Conservation (phyloP, 331 rosid species). For the Rosa hybrid region DNA sequence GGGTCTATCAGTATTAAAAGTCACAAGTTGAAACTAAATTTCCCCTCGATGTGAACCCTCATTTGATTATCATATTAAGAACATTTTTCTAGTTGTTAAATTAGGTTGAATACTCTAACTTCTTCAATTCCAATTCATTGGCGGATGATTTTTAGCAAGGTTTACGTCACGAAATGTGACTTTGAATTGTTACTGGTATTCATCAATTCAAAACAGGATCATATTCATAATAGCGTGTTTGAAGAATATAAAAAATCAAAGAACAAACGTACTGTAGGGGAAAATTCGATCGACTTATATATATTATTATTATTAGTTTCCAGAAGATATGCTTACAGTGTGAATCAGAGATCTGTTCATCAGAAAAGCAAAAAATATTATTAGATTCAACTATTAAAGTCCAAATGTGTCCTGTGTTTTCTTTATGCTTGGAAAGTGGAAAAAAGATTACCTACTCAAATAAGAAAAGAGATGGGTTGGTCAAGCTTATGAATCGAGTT, state of each 20-base stretch:
- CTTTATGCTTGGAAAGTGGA: not conserved
- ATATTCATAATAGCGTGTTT: not conserved
- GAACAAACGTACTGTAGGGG: not conserved
- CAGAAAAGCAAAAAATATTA: not conserved
- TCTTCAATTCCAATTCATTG: not conserved
- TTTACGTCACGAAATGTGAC: not conserved
- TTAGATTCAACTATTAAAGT: not conserved
- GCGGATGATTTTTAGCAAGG: not conserved
- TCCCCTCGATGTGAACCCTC: too few relatives aligned
- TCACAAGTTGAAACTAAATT: too few relatives aligned
- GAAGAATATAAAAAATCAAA: not conserved
- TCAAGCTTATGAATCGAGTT: constrained; percentile 6
- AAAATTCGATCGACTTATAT: not conserved
- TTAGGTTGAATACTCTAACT: not conserved
- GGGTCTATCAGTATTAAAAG: too few relatives aligned
- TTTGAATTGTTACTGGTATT: not conserved
- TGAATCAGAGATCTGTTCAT: not conserved
- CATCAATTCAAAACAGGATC: not conserved
- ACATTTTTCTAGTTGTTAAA: not conserved
- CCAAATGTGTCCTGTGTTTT: not conserved
- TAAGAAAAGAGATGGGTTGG: not conserved
- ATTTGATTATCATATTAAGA: too few relatives aligned
- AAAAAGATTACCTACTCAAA: not conserved
- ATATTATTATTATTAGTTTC: not conserved
- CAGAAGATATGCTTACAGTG: not conserved